Base-by-base conservation (phyloP, 495 filamentous ascomycete species). In the Astrocystis sublimbata region DNA sequence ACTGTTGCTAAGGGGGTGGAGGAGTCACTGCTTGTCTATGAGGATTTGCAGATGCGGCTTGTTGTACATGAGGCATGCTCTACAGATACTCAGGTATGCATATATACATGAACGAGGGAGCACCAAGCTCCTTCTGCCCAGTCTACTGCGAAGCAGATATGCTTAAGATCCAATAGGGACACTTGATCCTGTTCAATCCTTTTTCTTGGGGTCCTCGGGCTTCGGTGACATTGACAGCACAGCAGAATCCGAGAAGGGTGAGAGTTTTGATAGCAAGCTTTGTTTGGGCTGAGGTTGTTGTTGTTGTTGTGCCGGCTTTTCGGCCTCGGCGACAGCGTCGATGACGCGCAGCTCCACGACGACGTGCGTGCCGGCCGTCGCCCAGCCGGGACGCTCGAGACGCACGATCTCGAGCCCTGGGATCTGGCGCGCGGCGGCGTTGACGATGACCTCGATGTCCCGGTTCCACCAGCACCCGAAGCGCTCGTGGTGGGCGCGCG, bases 381-480 rank as follows among this genome's bases (percentile, higher is more conserved):
- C 60, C 72, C 79, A 85, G 33, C 85, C 74, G 63, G 85, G 85
- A 68, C 86, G 82, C 68, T 86, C 79, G 24, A 96, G 75, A 57
- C 76, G 76, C 23, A 90, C 79, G 46, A 98, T 78, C 77, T 92
- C 89, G 68, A 98, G 75, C 21, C 92, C 93, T 61, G 89, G 92
- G 63, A 92, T 85, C 64, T 81, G 58, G 56, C 61, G 40, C 26
- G 66, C 71, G 6, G 78, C 78, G 35, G 73, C 74, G 33, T 63
- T 75, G 40, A 97, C 86, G 71, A 98, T 85, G 58, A 74, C 75
- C 59, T 88, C 90, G 57, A 98, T 88, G 80, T 98, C 94, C 53
- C 92, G 80, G 75, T 98, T 98, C 88, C 90, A 96, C 93, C 93
- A 98, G 78, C 94, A 98, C 8, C 96, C 94, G 81, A 92, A 92